Base-by-base conservation (phyloP, 1,139 yeast genomes). In the Yamadazyma atlantica region DNA sequence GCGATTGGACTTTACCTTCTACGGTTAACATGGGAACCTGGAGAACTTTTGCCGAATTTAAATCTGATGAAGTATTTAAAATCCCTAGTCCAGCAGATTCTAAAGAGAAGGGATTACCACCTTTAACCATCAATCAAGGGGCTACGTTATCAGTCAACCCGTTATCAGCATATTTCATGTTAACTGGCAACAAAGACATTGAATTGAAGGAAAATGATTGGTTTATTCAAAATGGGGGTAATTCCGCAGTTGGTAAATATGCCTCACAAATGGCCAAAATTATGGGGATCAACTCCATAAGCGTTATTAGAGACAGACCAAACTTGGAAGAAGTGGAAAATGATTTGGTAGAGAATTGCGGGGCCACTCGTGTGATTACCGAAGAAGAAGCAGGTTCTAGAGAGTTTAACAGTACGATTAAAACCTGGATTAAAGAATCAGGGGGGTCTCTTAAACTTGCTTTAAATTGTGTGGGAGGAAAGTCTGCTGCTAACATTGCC, bases 221-320 rank as follows among this genome's bases (percentile, higher is more conserved):
- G 96, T 78, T 92, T 50, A 81, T 94, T 46, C 98, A 92, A 63
- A 92, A 92, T 55, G 98, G 97, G 27, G 97, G 96, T 29, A 92
- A 88, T 49, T 87, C 96, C 6, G 95, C 95, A 16, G 98, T 92
- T 10, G 96, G 97, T n/a, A 82, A 89, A 51, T 84, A 86, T 48
- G 97, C 96, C 4, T 74, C 89, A 35, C 99, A 92, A 62, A 77
- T 94, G 41, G 96, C 87, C 25, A 76, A 78, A 48, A 66, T 82
- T 30, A 72, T 85, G 59, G 96, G 96, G 1, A 61, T 82, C 57
- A 87, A 88, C 53, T 86, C 96, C 11, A 75, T 94, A 50, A 83
- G 88, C 44, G 94, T 92, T 34, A 85, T 94, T 35, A 80, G 99
- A 60, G 87, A 87, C 53, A 78, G 97, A 49, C 83, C 82, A 23